Percentiles rank a stretch among this genome's conserved stretches.
These are phyloP conservation scores for Halophytophthora batemanensis DNA, from an alignment of 352 stramenopile species.

Conservation along the genomic window DNA sequence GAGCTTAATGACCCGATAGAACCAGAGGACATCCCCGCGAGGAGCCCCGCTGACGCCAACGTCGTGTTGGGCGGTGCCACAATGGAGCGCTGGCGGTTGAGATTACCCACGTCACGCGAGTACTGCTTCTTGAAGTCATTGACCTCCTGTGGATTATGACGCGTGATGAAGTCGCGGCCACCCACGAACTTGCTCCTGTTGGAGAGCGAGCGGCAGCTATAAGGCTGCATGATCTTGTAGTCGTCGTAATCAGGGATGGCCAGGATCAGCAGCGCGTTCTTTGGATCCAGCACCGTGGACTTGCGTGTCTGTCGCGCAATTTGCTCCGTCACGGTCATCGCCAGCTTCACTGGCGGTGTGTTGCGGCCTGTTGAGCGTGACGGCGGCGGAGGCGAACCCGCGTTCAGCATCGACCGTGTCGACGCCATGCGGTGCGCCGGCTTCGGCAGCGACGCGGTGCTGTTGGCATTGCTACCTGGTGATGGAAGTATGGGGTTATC, in stretches of 20 bases:
- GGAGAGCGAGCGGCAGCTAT: constrained; percentile 64
- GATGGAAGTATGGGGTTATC: constrained; percentile 4
- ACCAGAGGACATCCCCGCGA: constrained; percentile 15
- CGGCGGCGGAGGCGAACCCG: constrained; percentile 13
- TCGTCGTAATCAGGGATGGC: constrained; percentile 77
- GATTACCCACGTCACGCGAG: constrained; percentile 61
- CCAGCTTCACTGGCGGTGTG: constrained; percentile 24
- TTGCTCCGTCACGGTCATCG: constrained; percentile 72
- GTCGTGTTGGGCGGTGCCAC: constrained; percentile 35
- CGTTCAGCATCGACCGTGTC: constrained; percentile 28
- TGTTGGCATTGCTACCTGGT: constrained; percentile 6
- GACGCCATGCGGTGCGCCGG: constrained; percentile 17
- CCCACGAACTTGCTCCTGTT: constrained; percentile 66
- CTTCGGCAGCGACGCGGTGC: constrained; percentile 9
- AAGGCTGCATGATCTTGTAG: constrained; percentile 73
- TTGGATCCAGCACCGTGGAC: constrained; percentile 64
- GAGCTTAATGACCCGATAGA: constrained; percentile 23
- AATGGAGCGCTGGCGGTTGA: constrained; percentile 65
- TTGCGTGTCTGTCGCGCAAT: constrained; percentile 65
- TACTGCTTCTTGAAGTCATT: constrained; percentile 78
- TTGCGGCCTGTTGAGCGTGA: constrained; percentile 15
- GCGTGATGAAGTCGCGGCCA: constrained; percentile 62
- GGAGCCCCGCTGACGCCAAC: constrained; percentile 21
- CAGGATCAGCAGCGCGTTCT: constrained; percentile 66
- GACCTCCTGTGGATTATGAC: constrained; percentile 69